Base-by-base conservation (phyloP, 306 rosid genomes). In the Hylodesmum podocarpum region DNA sequence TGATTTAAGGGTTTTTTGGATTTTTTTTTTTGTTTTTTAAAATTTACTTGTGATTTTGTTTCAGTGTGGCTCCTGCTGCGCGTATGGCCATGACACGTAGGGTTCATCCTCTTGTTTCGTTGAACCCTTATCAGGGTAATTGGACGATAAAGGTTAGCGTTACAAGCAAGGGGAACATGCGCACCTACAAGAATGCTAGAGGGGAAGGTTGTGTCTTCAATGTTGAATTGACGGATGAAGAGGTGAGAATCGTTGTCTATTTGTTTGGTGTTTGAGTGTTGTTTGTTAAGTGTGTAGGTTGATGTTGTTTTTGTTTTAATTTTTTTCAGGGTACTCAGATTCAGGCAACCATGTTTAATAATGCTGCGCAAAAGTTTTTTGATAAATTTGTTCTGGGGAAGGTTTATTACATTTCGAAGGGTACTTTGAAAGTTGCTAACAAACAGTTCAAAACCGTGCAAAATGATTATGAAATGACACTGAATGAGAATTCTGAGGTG, bases 181-280 rank as follows among this genome's bases (percentile, higher is more conserved):
- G 99, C 5, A 86, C 92, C 10, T 95, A 92, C 47, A 90, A 70
- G 80, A 95, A 95, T 46, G 94, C 92, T 3, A 85, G 91, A 76
- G 99, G 99, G 50, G 97, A 90, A 86, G 99, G 99, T 1, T 95
- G 97, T 24, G 97, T 95, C 58, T 95, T 95, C 89, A 95, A 95
- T 39, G 96, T 95, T 33, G 99, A 92, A 77, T 70, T 95, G 81
- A 91, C 99, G 2, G 99, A 95, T 79, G 97, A 95, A 75, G 97
- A 95, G 73, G 99, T 95, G 88, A 88, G 95, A 13, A 28, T 3
- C 8, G 27, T 28, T 25, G 22, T 40, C 15, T 54, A 3, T 33
- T 74, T 11, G 19, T n/a, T 54, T 16, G 13, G 5, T 1, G 5
- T 40, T 71, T 46, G 3, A 27, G 25, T 72, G n/a, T 19, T 40